Evolutionary conservation across 208 protist genomes (phyloP), one percentile per base, ranked within the genome.

Genomic region (Wallacemonas sp.): DNA sequence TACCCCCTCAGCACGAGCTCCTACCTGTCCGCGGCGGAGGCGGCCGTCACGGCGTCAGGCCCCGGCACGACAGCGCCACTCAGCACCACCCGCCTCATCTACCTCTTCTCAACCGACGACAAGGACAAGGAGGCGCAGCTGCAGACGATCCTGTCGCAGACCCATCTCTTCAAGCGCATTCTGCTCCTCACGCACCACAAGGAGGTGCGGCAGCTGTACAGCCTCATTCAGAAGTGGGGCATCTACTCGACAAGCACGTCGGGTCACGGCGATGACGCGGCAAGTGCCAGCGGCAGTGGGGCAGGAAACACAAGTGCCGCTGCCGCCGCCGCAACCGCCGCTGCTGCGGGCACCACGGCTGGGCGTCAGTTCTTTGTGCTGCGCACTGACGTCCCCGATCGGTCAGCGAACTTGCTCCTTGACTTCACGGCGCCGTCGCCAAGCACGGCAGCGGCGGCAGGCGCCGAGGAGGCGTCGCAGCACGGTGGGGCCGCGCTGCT

Each of bases 171-270:
- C 38, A 72, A 77, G 46, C 79, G 80, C 24, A 61, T 88, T 30
- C 56, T 89, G 1, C 12, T 93, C 14, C 70, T 93, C 36, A 93
- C 87, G 1, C 87, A 93, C 64, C 77, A 88, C 66, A 88, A 89
- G 71, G 87, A 93, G 61, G 74, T 93, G 12, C 65, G 74, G 30
- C 77, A 79, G 23, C 70, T 90, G 23, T 80, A 74, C 61, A 54
- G 73, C 55, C 64, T 76, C 23, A 76, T 91, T 56, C 39, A 60
- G 27, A 72, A 61, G 44, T 88, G 85, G 81, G 78, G 74, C 4
- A 46, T 87, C 29, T 81, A 78, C n/a, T 8, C 21, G 3, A 46
- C 72, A 6, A 57, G 60, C 43, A 49, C n/a, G 27, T 63, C 32
- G 23, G 44, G 24, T 2, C 29, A 64, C 44, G 46, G 43, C 1